These are phyloP conservation scores for Pythium monospermum DNA, from an alignment of 352 stramenopile species.

Conservation along the genomic window DNA sequence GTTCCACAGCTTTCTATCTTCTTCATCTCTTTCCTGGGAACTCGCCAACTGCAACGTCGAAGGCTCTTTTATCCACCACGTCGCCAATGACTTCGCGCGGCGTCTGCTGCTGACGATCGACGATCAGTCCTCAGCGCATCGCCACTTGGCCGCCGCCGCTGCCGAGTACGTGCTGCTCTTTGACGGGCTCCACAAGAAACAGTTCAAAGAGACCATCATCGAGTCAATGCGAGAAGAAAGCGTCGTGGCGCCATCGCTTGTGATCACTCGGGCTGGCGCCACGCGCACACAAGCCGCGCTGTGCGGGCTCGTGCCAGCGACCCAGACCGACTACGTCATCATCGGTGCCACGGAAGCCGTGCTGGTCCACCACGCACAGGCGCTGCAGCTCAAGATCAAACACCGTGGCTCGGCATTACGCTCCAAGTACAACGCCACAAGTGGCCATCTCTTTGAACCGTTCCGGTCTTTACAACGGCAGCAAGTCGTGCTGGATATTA, in stretches of 20 bases:
- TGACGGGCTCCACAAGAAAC: slow-evolving; percentile 37
- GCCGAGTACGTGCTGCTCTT: slow-evolving; percentile 79
- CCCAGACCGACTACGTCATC: slow-evolving; percentile 48
- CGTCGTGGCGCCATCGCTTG: slow-evolving; percentile 41
- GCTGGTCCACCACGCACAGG: slow-evolving; percentile 51
- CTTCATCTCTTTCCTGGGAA: slow-evolving; percentile 43
- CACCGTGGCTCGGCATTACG: slow-evolving; percentile 53
- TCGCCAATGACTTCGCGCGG: slow-evolving; percentile 35
- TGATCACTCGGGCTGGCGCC: slow-evolving; percentile 34
- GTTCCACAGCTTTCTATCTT: slow-evolving; percentile 34
- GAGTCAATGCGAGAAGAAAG: slow-evolving; percentile 73
- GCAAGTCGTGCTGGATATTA: slow-evolving; percentile 69
- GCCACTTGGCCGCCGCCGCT: slow-evolving; percentile 20
- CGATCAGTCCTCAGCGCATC: background rate
- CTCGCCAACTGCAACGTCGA: slow-evolving; percentile 62
- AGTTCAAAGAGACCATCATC: slow-evolving; percentile 72
- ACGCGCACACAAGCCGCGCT: slow-evolving; percentile 13
- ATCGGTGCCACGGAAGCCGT: slow-evolving; percentile 53
- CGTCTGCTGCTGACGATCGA: slow-evolving; percentile 23
- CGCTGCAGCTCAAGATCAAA: slow-evolving; percentile 67
- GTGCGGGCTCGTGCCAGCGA: slow-evolving; percentile 2
- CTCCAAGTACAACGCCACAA: slow-evolving; percentile 43
- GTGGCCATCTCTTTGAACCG: slow-evolving; percentile 52
- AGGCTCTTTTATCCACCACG: slow-evolving; percentile 59
- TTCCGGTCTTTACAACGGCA: slow-evolving; percentile 72